These are phyloP conservation scores for Phytophthora sp. DNA, from an alignment of 352 stramenopile genomes.

Conservation along the genomic window DNA sequence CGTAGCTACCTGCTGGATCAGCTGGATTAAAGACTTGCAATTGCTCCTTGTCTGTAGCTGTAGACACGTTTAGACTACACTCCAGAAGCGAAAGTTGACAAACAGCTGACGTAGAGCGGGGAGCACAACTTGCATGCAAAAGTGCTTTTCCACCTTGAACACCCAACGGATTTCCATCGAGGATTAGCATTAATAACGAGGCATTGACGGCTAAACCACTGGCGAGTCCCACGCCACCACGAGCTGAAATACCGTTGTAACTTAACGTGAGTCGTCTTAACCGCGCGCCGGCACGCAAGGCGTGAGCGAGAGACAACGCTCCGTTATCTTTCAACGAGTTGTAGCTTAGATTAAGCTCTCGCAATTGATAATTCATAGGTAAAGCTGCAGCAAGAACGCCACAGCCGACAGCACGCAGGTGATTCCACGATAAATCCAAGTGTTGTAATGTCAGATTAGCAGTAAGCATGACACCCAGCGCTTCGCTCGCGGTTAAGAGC, in stretches of 20 bases:
- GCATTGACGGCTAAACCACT: constrained; percentile 61
- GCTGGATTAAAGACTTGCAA: constrained; percentile 66
- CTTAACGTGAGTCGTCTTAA: constrained; percentile 54
- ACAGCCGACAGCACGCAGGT: constrained; percentile 50
- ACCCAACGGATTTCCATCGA: constrained; percentile 70
- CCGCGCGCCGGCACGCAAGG: constrained; percentile 55
- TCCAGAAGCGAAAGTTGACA: constrained; percentile 64
- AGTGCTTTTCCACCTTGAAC: constrained; percentile 60
- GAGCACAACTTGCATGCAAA: constrained; percentile 59
- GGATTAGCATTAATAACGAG: constrained; percentile 47
- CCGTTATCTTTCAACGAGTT: constrained; percentile 67
- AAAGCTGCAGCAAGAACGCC: constrained; percentile 57
- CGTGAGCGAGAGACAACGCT: constrained; percentile 60
- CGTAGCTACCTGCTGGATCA: constrained; percentile 62
- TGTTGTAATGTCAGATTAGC: constrained; percentile 73
- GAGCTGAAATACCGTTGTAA: constrained; percentile 71
- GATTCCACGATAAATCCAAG: constrained; percentile 89
- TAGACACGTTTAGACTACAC: constrained; percentile 47
- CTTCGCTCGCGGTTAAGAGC: constrained; percentile 66
- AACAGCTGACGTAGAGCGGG: constrained; percentile 17
- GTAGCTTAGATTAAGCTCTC: constrained; percentile 68
- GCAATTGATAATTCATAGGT: constrained; percentile 68
- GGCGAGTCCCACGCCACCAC: constrained; percentile 59
- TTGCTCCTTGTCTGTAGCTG: constrained; percentile 27
- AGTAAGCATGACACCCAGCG: constrained; percentile 81